Evolutionary conservation across 148 eudicot species (phyloP).

Genomic region (Pouteria glomerata): DNA sequence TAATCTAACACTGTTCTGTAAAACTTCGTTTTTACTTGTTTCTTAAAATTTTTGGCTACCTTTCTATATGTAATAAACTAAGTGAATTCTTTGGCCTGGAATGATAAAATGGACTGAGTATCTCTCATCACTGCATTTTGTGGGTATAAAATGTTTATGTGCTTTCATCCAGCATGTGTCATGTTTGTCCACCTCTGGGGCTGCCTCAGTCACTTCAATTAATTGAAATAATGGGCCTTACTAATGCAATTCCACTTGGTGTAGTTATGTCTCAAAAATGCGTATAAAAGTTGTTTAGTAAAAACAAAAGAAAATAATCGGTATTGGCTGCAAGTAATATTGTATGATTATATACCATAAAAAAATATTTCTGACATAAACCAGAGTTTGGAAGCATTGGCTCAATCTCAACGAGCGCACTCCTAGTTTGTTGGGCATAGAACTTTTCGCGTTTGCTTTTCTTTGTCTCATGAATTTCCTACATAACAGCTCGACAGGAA

Average conservation of each 20-base stretch:
- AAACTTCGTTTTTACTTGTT: not conserved
- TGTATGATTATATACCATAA: not conserved
- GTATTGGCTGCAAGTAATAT: not conserved
- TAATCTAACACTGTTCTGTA: not conserved
- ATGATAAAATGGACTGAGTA: not conserved
- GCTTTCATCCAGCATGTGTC: no score
- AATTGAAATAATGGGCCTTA: no score
- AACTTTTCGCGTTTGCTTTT: not conserved
- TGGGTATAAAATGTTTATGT: no score
- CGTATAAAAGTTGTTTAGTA: not conserved
- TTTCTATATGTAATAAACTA: not conserved
- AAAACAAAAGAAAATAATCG: not conserved
- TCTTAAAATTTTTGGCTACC: not conserved
- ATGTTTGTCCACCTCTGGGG: no score
- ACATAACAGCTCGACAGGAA: conserved; percentile 16
- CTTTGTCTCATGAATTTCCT: not conserved
- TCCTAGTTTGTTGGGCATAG: not conserved
- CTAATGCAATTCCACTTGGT: no score
- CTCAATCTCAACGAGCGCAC: not conserved
- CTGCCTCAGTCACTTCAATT: no score
- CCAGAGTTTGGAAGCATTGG: not conserved
- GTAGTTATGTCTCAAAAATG: no score
- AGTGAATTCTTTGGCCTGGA: not conserved
- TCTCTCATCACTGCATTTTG: no score
- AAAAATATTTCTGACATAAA: no score